Evolutionary conservation across 2,329 filamentous ascomycete species (phyloP).

Genomic region (Hypoxylon sp.): DNA sequence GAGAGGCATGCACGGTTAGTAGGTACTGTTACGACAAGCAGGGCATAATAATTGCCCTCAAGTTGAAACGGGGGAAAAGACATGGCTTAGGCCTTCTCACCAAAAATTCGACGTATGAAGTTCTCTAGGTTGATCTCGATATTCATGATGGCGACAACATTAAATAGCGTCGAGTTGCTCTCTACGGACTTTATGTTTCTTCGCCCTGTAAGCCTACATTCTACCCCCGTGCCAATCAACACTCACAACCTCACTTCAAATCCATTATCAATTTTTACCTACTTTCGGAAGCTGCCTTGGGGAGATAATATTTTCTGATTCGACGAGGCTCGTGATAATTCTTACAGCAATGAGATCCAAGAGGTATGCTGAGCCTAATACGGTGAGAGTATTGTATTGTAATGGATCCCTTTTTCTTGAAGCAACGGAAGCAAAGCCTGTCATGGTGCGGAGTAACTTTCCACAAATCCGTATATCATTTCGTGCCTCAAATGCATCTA

Average conservation of each 20-base stretch:
- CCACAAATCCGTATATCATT: background rate
- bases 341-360: background rate
- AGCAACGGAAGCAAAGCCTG: background rate
- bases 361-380: background rate
- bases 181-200: background rate
- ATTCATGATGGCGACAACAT: background rate
- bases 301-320: background rate
- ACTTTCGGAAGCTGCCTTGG: background rate
- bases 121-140: background rate
- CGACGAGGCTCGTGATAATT: background rate
- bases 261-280: too few relatives aligned
- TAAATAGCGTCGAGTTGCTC: background rate
- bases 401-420: background rate
- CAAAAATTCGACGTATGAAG: background rate
- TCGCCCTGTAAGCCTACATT: background rate
- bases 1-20: background rate
- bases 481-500: background rate
- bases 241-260: too few relatives aligned
- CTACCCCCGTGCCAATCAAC: too few relatives aligned
- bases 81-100: background rate
- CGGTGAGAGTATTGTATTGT: background rate
- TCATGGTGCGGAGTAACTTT: background rate
- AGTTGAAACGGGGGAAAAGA: background rate
- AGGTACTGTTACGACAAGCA: background rate
- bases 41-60: background rate